phyloP scores from a whole-genome alignment of 2,329 filamentous ascomycete species.

The Hymenoscyphus albidus region DNA sequence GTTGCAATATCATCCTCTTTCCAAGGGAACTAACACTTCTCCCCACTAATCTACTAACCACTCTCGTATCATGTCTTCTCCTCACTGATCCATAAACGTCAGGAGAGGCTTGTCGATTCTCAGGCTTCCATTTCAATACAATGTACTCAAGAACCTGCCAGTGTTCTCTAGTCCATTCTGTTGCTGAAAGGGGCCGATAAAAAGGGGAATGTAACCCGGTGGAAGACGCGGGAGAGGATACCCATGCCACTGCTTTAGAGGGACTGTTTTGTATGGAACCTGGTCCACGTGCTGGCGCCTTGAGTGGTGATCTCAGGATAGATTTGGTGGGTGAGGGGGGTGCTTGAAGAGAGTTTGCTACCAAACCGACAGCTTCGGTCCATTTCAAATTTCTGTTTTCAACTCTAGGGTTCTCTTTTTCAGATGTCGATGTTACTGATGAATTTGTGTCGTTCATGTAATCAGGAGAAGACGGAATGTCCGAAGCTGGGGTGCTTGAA shows the following conservation, averaged over 20 bases:
- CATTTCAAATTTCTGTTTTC: slow-evolving; percentile 26
- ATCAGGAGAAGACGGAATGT: slow-evolving; percentile 5
- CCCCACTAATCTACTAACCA: slow-evolving; percentile 32
- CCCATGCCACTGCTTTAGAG: slow-evolving; percentile 32
- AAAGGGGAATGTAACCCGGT: slow-evolving; percentile 15
- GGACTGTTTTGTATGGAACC: slow-evolving; percentile 17
- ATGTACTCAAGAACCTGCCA: slow-evolving; percentile 33
- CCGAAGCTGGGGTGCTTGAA: not conserved
- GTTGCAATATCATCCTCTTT: slow-evolving; percentile 23
- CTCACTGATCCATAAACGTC: slow-evolving; percentile 9
- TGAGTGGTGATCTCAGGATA: slow-evolving; percentile 31
- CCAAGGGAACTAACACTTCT: slow-evolving; percentile 22
- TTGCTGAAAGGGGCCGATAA: slow-evolving; percentile 24
- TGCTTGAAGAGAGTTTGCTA: slow-evolving; percentile 9
- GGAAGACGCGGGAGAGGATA: slow-evolving; percentile 30
- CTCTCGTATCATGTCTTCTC: slow-evolving; percentile 30
- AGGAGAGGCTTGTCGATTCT: slow-evolving; percentile 11
- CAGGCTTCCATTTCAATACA: slow-evolving; percentile 29
- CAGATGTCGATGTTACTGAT: slow-evolving; percentile 10
- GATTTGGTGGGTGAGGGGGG: slow-evolving; percentile 30
- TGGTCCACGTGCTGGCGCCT: slow-evolving; percentile 17
- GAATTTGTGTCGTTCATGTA: slow-evolving; percentile 11
- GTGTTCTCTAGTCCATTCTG: slow-evolving; percentile 32
- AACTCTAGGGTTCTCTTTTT: slow-evolving; percentile 21
- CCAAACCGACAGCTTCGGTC: slow-evolving; percentile 22